Conservation (phyloP, 108 stramenopile species). For the Fragilaria radians region DNA sequence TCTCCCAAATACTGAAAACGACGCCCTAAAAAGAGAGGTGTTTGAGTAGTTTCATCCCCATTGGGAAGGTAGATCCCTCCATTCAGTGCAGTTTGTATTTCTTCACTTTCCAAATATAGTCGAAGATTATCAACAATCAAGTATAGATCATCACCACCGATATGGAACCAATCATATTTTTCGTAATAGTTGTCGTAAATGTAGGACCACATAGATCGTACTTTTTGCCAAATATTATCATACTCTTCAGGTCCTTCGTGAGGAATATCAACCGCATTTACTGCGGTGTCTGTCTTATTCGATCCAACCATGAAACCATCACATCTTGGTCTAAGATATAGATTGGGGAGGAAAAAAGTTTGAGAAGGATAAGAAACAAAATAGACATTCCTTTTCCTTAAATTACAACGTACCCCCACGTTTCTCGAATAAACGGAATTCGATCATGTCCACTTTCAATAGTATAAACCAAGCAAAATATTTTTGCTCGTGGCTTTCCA, state of each 20-base stretch:
- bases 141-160: constrained; percentile 87
- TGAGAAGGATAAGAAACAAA: background rate
- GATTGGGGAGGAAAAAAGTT: background rate
- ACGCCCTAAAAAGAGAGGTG: constrained; percentile 83
- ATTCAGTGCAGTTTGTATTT: constrained; percentile 73
- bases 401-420: constrained; percentile 63
- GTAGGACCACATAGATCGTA: constrained; percentile 92
- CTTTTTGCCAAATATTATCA: constrained; percentile 98
- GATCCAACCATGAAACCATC: constrained; percentile 96
- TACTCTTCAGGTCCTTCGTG: constrained; percentile 95
- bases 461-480: constrained; percentile 84
- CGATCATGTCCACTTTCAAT: constrained; percentile 58
- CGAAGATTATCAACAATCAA: constrained; percentile 89
- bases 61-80: constrained; percentile 70
- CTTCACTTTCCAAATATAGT: constrained; percentile 77
- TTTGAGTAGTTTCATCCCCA: constrained; percentile 64
- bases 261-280: constrained; percentile 81
- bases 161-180: constrained; percentile 55
- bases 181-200: constrained; percentile 89
- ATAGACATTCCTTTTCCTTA: too few species aligned
- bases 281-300: constrained; percentile 61
- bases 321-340: constrained; percentile 67
- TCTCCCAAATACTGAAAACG: constrained; percentile 73
- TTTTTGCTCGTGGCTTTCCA: constrained; percentile 61
- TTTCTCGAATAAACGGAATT: constrained; percentile 64